Conservation (phyloP, 1,284 basidiomycete genomes). For the Boletus nobilissimus region DNA sequence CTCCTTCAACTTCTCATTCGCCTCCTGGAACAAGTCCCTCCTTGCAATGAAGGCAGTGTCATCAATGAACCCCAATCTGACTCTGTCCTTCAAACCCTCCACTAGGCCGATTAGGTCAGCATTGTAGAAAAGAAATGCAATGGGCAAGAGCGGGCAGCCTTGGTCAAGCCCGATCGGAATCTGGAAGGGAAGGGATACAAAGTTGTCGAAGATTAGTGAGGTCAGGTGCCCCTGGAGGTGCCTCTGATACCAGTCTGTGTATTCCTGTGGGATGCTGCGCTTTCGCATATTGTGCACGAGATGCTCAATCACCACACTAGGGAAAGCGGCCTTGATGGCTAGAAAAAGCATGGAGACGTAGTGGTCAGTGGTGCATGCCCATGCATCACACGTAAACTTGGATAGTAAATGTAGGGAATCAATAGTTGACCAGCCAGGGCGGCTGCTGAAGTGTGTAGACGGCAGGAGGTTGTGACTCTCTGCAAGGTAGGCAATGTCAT, state of each 20-base stretch:
- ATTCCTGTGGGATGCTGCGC: not conserved
- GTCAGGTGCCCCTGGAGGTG: not conserved
- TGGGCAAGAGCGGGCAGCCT: not conserved
- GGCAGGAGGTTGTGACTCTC: not conserved
- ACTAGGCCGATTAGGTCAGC: not conserved
- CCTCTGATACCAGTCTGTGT: not conserved
- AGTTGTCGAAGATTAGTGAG: not conserved
- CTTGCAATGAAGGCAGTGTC: conserved; percentile 1
- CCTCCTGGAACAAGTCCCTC: not conserved
- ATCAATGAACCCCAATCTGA: not conserved
- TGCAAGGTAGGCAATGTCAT: not conserved
- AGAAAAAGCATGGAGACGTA: not conserved
- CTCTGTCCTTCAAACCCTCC: too few relatives aligned
- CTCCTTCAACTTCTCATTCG: not conserved
- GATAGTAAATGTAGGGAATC: conserved; percentile 16
- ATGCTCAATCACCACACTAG: not conserved
- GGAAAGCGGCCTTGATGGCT: not conserved
- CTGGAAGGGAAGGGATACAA: not conserved
- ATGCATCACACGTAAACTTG: not conserved
- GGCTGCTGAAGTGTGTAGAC: not conserved
- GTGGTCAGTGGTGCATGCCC: not conserved
- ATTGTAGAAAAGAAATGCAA: not conserved
- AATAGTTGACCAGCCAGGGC: not conserved
- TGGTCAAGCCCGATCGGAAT: not conserved
- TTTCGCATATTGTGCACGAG: not conserved